Percentiles rank a stretch among this genome's conserved stretches.
Conservation (phyloP, 164 flowering plant species). For the Berberis vulgaris region DNA sequence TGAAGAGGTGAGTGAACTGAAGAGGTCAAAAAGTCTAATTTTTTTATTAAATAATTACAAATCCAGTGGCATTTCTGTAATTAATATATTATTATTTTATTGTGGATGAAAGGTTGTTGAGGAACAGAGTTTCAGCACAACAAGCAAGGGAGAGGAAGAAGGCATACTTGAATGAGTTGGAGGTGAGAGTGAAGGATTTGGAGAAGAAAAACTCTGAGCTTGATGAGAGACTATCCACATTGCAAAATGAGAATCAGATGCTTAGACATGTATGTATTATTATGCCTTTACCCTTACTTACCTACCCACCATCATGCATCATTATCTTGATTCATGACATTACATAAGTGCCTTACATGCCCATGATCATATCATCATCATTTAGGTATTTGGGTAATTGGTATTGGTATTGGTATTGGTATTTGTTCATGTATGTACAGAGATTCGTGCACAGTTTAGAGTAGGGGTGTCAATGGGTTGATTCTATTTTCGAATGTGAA, state of each 20-base stretch:
- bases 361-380: not conserved
- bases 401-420: too few relatives aligned
- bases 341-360: not conserved
- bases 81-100: conserved; percentile 1
- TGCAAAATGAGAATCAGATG: conserved; percentile 99
- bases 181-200: conserved; percentile 65
- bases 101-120: conserved; percentile 53
- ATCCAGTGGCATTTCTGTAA: too few relatives aligned
- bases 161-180: conserved; percentile 83
- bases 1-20: conserved; percentile 56
- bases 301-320: not conserved
- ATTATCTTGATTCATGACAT: conserved; percentile 2
- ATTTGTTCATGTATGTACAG: too few relatives aligned
- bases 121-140: conserved; percentile 98
- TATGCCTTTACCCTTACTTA: not conserved
- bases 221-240: conserved; percentile 86
- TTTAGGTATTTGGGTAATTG: too few relatives aligned
- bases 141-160: conserved; percentile 99
- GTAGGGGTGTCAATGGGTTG: too few relatives aligned
- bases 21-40: not conserved
- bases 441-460: too few relatives aligned
- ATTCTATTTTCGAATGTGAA: too few relatives aligned
- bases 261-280: conserved; percentile 91
- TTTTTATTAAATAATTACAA: not conserved
- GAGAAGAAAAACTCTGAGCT: conserved; percentile 87